phyloP scores from a whole-genome alignment of 139 green algal species.

The Picochlorum sp. region DNA sequence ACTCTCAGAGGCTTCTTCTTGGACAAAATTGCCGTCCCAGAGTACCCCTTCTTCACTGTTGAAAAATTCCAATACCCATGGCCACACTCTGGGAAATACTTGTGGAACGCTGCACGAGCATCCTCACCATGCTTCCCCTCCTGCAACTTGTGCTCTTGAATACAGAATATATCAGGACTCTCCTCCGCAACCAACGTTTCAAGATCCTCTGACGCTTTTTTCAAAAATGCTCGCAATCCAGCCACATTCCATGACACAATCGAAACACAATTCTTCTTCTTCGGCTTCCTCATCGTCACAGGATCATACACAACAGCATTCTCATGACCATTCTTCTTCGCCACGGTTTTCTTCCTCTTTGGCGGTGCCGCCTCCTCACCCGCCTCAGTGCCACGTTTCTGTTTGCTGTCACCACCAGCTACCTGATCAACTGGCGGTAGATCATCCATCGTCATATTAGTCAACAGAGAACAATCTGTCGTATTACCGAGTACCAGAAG shows the following conservation, averaged over 20 bases:
- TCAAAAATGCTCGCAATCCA: conserved; percentile 48
- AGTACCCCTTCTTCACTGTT: conserved; percentile 53
- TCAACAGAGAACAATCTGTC: too few species aligned
- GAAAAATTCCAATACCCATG: conserved; percentile 43
- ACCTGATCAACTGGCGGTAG: too few species aligned
- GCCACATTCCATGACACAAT: conserved; percentile 62
- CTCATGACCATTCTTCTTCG: background rate
- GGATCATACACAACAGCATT: conserved; percentile 7
- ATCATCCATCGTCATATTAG: too few species aligned
- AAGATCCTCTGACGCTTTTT: conserved; percentile 45
- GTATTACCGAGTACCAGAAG: too few species aligned
- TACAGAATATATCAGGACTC: conserved; percentile 46
- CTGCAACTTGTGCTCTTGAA: conserved; percentile 73
- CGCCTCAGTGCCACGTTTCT: too few species aligned
- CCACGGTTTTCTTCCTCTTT: conserved; percentile 1
- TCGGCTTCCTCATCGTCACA: conserved; percentile 6
- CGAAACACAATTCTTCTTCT: background rate
- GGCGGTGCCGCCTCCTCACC: background rate
- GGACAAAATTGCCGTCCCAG: conserved; percentile 48
- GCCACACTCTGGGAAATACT: conserved; percentile 32
- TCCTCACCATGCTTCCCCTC: conserved; percentile 24
- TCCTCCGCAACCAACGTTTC: conserved; percentile 43
- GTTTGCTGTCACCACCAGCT: too few species aligned
- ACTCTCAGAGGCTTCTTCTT: conserved; percentile 27
- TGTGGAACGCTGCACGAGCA: conserved; percentile 7